Evolutionary conservation across 2,329 filamentous ascomycete genomes (phyloP).

Genomic region (Mycogone perniciosa): DNA sequence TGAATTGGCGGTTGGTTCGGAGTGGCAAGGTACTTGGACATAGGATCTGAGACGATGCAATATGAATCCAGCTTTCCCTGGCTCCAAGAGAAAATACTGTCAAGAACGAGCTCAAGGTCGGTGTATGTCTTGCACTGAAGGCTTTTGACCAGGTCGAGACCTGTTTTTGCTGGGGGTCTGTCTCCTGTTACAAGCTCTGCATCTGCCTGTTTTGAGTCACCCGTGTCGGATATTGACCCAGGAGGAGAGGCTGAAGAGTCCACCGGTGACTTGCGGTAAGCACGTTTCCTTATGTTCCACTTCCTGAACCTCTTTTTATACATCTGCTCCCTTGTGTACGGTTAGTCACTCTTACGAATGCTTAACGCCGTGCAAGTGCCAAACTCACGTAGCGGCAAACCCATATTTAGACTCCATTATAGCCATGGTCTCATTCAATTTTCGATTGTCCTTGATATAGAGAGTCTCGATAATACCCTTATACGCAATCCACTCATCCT

Average conservation of each 20-base stretch:
- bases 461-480: conserved; percentile 27
- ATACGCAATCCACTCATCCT: conserved; percentile 29
- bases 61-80: conserved; percentile 27
- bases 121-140: conserved; percentile 22
- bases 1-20: conserved; percentile 31
- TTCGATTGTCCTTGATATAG: conserved; percentile 31
- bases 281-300: conserved; percentile 32
- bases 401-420: conserved; percentile 29
- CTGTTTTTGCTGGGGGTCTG: not conserved
- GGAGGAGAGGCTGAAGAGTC: conserved; percentile 8
- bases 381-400: conserved; percentile 33
- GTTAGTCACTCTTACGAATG: not conserved
- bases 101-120: conserved; percentile 28
- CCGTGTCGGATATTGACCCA: not conserved
- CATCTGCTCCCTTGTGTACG: conserved; percentile 29
- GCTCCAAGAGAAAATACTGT: conserved; percentile 30
- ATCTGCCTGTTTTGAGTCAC: not conserved
- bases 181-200: conserved; percentile 1
- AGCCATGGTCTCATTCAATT: conserved; percentile 31
- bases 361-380: conserved; percentile 1
- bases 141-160: conserved; percentile 18
- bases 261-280: conserved; percentile 24
- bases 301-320: conserved; percentile 35
- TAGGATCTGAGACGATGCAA: conserved; percentile 25
- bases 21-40: conserved; percentile 30